phyloP scores from a whole-genome alignment of 2,329 filamentous ascomycete species.

The Paraphaeosphaeria sporulosa region DNA sequence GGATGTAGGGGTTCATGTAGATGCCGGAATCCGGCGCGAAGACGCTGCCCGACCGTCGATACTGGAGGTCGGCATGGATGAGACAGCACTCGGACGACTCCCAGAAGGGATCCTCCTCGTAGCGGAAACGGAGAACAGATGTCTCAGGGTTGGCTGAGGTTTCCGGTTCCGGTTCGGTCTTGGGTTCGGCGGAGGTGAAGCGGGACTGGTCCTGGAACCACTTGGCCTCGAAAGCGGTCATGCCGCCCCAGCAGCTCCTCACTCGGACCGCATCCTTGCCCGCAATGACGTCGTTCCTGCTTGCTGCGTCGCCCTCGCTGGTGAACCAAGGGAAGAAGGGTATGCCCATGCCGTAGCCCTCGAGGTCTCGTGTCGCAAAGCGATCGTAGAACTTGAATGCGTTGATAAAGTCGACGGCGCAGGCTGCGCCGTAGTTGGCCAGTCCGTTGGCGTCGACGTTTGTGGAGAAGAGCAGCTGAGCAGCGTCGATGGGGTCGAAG shows the following conservation, averaged over 20 bases:
- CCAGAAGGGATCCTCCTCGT: constrained; percentile 54
- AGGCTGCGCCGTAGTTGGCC: constrained; percentile 69
- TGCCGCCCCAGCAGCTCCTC: constrained; percentile 79
- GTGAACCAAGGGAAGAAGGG: constrained; percentile 75
- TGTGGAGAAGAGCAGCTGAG: constrained; percentile 70
- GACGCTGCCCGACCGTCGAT: constrained; percentile 45
- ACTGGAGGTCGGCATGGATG: constrained; percentile 55
- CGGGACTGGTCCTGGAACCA: constrained; percentile 60
- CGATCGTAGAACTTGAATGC: constrained; percentile 77
- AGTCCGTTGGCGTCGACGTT: constrained; percentile 61
- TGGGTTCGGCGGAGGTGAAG: constrained; percentile 10
- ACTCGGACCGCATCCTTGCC: constrained; percentile 72
- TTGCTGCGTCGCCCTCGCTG: constrained; percentile 57
- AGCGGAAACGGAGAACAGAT: constrained; percentile 54
- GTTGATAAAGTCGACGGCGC: constrained; percentile 73
- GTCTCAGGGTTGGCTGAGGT: constrained; percentile 27
- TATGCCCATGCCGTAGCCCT: constrained; percentile 69
- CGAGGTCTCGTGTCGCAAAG: constrained; percentile 72
- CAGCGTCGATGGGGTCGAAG: constrained; percentile 66
- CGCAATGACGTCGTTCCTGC: constrained; percentile 67
- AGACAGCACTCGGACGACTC: constrained; percentile 59
- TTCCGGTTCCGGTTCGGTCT: constrained; percentile 22
- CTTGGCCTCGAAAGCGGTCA: constrained; percentile 70
- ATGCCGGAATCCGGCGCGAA: constrained; percentile 62
- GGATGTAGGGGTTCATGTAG: constrained; percentile 78